Evolutionary conservation across 768 basidiomycete species (phyloP).

Genomic region (Scleroderma citrinum): DNA sequence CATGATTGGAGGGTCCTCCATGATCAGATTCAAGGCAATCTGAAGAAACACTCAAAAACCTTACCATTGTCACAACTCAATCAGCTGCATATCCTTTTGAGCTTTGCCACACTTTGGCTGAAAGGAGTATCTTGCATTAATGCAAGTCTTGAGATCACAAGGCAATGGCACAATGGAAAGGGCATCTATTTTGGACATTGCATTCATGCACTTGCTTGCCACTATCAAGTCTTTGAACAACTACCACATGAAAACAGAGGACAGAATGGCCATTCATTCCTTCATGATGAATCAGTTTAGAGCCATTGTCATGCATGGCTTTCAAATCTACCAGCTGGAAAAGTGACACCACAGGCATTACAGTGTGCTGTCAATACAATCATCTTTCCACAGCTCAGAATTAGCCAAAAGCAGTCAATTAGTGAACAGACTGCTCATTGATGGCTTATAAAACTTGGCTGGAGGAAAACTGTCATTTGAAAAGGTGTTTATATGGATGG

Average conservation of each 20-base stretch:
- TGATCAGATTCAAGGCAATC: slow-evolving; percentile 26
- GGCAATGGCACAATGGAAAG: background rate
- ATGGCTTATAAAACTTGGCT: slow-evolving; percentile 8
- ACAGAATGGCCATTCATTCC: background rate
- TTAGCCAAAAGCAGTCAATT: background rate
- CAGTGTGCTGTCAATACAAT: background rate
- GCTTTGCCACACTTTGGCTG: background rate
- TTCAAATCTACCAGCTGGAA: background rate
- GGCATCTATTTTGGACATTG: background rate
- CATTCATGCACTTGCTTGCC: background rate
- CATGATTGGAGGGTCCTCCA: slow-evolving; percentile 20
- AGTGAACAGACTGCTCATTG: background rate
- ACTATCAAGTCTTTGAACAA: background rate
- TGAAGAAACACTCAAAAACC: slow-evolving; percentile 21
- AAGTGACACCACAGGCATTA: background rate
- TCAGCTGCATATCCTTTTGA: background rate
- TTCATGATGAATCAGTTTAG: background rate
- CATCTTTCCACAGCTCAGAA: background rate
- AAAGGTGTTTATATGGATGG: slow-evolving; percentile 16
- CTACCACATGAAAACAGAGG: background rate
- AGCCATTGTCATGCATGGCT: background rate
- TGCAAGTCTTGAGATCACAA: background rate
- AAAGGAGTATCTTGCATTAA: background rate
- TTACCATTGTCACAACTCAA: slow-evolving; percentile 20
- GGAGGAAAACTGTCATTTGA: background rate